These are phyloP conservation scores for Adansonia gregorii DNA, from an alignment of 441 rosid species.

Conservation along the genomic window DNA sequence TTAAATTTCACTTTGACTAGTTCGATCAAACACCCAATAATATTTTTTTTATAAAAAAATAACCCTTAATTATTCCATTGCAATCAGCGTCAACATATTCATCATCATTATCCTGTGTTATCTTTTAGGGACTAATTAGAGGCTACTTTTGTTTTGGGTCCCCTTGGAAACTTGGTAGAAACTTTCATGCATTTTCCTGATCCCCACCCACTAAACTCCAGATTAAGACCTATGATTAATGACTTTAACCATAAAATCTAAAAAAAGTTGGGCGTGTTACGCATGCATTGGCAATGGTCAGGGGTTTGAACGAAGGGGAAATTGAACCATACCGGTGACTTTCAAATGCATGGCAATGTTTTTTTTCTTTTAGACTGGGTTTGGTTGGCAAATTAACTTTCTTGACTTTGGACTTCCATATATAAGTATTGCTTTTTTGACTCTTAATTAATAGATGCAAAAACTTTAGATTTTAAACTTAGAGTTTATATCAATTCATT, in stretches of 20 bases:
- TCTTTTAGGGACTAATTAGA: background rate
- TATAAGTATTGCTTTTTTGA: too few relatives aligned
- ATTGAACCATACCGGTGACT: background rate
- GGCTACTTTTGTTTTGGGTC: background rate
- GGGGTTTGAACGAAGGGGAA: background rate
- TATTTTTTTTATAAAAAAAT: too few relatives aligned
- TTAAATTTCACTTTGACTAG: too few relatives aligned
- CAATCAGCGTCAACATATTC: background rate
- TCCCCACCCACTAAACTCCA: background rate
- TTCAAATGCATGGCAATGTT: background rate
- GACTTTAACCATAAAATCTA: background rate
- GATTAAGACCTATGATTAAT: background rate
- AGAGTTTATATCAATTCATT: too few relatives aligned
- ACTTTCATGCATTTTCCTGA: background rate
- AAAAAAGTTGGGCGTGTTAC: background rate
- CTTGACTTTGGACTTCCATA: background rate
- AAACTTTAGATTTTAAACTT: too few relatives aligned
- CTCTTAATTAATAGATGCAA: too few relatives aligned
- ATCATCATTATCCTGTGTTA: background rate
- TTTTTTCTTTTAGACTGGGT: background rate
- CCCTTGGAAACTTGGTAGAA: background rate
- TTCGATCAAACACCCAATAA: too few relatives aligned
- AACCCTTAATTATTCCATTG: too few relatives aligned
- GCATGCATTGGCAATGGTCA: background rate
- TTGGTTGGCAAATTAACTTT: background rate